Conservation (phyloP, 257 asterid species). For the Anisodus tanguticus region DNA sequence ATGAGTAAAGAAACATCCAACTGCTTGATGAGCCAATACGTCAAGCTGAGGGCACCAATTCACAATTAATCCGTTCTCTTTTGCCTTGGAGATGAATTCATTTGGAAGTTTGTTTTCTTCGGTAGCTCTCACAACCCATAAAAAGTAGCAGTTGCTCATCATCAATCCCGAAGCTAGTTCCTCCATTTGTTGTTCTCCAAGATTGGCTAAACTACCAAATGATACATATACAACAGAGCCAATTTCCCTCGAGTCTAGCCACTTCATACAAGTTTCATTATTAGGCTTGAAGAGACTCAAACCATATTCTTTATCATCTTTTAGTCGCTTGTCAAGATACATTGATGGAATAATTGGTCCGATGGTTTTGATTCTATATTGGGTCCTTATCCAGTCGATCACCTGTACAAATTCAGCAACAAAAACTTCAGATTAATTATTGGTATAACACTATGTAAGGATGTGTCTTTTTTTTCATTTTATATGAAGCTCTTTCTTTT, state of each 20-base stretch:
- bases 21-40: conserved; percentile 36
- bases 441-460: background rate
- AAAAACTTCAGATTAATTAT: background rate
- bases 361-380: conserved; percentile 31
- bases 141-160: background rate
- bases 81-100: conserved; percentile 8
- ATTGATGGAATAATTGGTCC: conserved; percentile 42
- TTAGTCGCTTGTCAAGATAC: conserved; percentile 39
- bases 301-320: conserved; percentile 38
- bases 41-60: conserved; percentile 44
- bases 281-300: conserved; percentile 32
- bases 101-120: conserved; percentile 27
- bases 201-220: conserved; percentile 37
- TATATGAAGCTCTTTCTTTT: background rate
- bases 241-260: conserved; percentile 27
- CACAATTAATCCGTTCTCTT: conserved; percentile 32
- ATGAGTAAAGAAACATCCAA: conserved; percentile 43
- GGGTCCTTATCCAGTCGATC: conserved; percentile 33
- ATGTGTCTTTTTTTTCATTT: background rate
- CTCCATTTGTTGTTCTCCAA: conserved; percentile 31
- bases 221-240: conserved; percentile 41
- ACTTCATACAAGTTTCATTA: conserved; percentile 30
- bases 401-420: conserved; percentile 22
- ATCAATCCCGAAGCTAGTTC: conserved; percentile 34
- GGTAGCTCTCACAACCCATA: conserved; percentile 28